phyloP scores from a whole-genome alignment of 2,329 filamentous ascomycete species.

The Hymenoscyphus repandus region DNA sequence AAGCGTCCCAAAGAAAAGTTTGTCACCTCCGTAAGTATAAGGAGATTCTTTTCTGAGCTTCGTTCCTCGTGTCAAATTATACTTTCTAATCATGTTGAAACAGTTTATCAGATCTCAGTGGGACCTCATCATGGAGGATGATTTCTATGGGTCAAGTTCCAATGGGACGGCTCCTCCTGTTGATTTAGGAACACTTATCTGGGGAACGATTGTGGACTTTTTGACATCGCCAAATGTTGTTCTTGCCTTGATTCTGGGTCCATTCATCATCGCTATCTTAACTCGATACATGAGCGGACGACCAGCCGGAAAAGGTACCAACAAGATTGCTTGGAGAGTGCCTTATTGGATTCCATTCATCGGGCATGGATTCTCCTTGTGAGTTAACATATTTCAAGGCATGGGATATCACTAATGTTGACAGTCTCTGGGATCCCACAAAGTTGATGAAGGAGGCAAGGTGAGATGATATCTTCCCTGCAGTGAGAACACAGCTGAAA shows the following conservation, averaged over 20 bases:
- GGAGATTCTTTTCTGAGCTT: not conserved
- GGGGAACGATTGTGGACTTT: not conserved
- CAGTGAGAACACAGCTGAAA: slow-evolving; percentile 1
- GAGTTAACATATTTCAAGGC: slow-evolving; percentile 34
- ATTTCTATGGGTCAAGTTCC: slow-evolving; percentile 17
- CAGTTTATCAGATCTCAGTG: not conserved
- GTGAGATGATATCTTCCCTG: slow-evolving; percentile 15
- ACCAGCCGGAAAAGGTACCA: slow-evolving; percentile 8
- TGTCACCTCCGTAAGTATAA: not conserved
- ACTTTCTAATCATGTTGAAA: not conserved
- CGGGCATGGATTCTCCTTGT: slow-evolving; percentile 47
- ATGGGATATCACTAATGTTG: slow-evolving; percentile 37
- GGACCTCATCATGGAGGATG: slow-evolving; percentile 15
- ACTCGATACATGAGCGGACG: slow-evolving; percentile 24
- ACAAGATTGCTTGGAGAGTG: slow-evolving; percentile 39
- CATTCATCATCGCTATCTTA: slow-evolving; percentile 18
- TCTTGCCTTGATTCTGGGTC: slow-evolving; percentile 17
- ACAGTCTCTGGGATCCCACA: slow-evolving; percentile 22
- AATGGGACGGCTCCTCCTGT: not conserved
- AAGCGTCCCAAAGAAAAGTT: not conserved
- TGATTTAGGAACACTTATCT: not conserved
- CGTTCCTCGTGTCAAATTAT: not conserved
- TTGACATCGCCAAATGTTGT: slow-evolving; percentile 9
- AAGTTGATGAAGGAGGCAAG: slow-evolving; percentile 21
- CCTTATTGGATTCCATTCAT: slow-evolving; percentile 57